Conservation (phyloP, 2,329 filamentous ascomycete species). For the Aspergillus versicolor region DNA sequence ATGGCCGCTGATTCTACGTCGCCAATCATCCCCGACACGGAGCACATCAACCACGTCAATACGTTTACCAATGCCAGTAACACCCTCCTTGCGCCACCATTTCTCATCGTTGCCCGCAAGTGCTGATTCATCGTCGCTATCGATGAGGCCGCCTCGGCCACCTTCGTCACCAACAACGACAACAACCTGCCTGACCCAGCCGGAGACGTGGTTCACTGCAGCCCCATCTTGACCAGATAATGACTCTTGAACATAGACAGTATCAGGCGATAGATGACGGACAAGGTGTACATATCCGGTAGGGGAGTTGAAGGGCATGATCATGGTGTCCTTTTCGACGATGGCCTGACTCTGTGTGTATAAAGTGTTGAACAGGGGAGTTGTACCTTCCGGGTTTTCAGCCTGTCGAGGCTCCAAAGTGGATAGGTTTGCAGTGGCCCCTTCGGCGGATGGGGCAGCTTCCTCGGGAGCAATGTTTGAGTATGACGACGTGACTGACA, state of each 20-base stretch:
- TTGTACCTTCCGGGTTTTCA: conserved; percentile 48
- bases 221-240: conserved; percentile 74
- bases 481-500: conserved; percentile 76
- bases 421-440: conserved; percentile 55
- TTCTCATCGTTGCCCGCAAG: conserved; percentile 39
- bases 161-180: conserved; percentile 58
- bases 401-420: conserved; percentile 22
- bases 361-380: conserved; percentile 71
- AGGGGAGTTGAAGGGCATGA: conserved; percentile 83
- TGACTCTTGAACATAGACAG: conserved; percentile 85
- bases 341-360: conserved; percentile 76
- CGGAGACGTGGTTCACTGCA: conserved; percentile 65
- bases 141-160: conserved; percentile 72
- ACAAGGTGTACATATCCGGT: conserved; percentile 83
- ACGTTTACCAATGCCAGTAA: conserved; percentile 81
- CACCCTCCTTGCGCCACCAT: conserved; percentile 69
- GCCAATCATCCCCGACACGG: conserved; percentile 83
- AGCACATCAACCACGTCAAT: conserved; percentile 84
- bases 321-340: conserved; percentile 81
- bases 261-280: conserved; percentile 77
- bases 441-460: conserved; percentile 42
- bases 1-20: conserved; percentile 69
- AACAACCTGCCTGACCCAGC: conserved; percentile 61
- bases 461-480: conserved; percentile 79
- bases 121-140: conserved; percentile 65